Evolutionary conservation across 768 basidiomycete species (phyloP), one percentile per base, ranked within the genome.

Genomic region (Psilocybe cubensis): DNA sequence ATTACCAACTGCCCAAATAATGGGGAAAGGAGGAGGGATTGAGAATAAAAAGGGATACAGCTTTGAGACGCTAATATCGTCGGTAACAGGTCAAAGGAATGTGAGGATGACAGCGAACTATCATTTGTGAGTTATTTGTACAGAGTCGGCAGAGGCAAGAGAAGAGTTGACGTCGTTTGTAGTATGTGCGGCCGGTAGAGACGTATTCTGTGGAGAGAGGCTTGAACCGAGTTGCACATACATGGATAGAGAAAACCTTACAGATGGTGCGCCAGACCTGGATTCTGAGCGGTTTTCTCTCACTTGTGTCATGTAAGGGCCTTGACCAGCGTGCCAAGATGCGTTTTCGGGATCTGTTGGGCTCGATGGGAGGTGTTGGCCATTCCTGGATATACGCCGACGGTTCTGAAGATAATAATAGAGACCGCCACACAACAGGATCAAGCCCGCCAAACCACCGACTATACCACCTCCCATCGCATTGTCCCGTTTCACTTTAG

Each of bases 401-500:
- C 63, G 66, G 28, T 33, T 50, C 20, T 48, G 25, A 17, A 70
- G 47, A 46, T 47, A 63, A 67, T 68, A 71, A 46, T 46, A 76
- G 10, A 64, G 52, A 6, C 70, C 21, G 3, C 62, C 76, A 17
- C 55, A 67, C n/a, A 82, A 58, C 28, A 78, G 41, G 3, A 69
- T 71, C 20, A 76, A 52, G 20, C 70, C 77, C 11, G 76, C 60
- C 6, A 79, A 44, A 2, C 74, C 79, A 17, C 78, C 80, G 7
- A 82, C 71, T 23, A 77, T 70, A n/a, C 80, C 79, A 29, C 81
- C 83, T 2, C 78, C 76, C 18, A 84, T 73, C 8, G 66, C 66
- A 63, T 76, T 72, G 9, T 75, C 76, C 24, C 21, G 55, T 28
- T 45, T 59, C 4, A 40, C 56, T 54, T 33, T 28, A 3, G 31